phyloP scores from a whole-genome alignment of 768 basidiomycete species.

The Leccinellum albellum region DNA sequence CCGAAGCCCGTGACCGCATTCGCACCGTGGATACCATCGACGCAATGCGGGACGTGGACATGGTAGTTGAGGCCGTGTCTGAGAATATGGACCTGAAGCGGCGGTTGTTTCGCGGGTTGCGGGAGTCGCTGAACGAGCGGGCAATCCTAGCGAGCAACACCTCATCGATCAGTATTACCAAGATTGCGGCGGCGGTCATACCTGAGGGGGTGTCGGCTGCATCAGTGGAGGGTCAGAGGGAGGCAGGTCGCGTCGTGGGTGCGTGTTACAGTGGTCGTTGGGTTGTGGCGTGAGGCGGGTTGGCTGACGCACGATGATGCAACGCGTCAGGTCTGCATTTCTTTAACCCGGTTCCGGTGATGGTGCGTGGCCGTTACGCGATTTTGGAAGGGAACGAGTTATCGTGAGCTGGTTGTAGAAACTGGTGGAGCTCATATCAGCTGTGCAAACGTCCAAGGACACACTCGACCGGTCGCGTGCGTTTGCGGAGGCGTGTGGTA shows the following conservation, averaged over 20 bases:
- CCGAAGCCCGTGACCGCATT: slow-evolving; percentile 68
- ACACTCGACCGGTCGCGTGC: slow-evolving; percentile 72
- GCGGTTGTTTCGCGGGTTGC: slow-evolving; percentile 67
- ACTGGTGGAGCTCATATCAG: slow-evolving; percentile 94
- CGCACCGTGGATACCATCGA: slow-evolving; percentile 55
- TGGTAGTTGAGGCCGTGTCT: slow-evolving; percentile 93
- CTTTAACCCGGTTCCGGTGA: slow-evolving; percentile 96
- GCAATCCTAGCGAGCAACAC: slow-evolving; percentile 91
- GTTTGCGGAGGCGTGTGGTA: slow-evolving; percentile 87
- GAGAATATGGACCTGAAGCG: slow-evolving; percentile 80
- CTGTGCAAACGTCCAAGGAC: slow-evolving; percentile 79
- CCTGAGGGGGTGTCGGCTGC: slow-evolving; percentile 53
- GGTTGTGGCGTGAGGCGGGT: background rate
- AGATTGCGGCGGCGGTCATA: slow-evolving; percentile 81
- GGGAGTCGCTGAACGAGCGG: slow-evolving; percentile 60
- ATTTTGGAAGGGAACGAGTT: background rate
- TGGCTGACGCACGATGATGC: background rate
- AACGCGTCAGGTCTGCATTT: slow-evolving; percentile 70
- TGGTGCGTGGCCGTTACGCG: slow-evolving; percentile 48
- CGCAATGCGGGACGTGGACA: slow-evolving; percentile 74
- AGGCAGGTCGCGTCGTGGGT: slow-evolving; percentile 81
- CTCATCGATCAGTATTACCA: slow-evolving; percentile 91
- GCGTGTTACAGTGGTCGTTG: slow-evolving; percentile 15
- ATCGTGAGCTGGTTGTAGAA: slow-evolving; percentile 43
- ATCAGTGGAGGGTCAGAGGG: slow-evolving; percentile 59